Evolutionary conservation across 345 rosid species (phyloP), one percentile per base, ranked within the genome.

Genomic region (Rhizophora apiculata): DNA sequence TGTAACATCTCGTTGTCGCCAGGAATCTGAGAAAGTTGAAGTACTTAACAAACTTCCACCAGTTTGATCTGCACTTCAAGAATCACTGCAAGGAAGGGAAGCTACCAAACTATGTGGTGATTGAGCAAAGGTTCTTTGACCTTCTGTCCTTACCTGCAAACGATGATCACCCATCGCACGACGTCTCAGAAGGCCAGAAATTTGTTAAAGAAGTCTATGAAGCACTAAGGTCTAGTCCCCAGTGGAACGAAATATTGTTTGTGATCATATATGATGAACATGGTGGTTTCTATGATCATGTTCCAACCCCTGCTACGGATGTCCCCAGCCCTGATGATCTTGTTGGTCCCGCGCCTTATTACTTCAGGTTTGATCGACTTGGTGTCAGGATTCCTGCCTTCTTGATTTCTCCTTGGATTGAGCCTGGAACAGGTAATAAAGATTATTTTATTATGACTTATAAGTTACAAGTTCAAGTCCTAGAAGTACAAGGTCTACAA

Each of bases 281-380:
- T 32, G 96, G 98, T n/a, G 98, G 96, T 11, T 90, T 86, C 74
- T 93, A 86, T 20, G 98, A 93, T 69, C 98, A 93, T 65, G 98
- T 90, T 49, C 92, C 92, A 1, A 93, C 96, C 0, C 98, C 98
- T 0, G 79, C 76, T 18, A 72, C 59, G 2, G 96, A 96, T 3
- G 87, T 93, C 24, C 98, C 98, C 0, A 93, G 82, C 65, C 98
- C 96, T 0, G 98, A 93, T 34, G 96, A 78, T 52, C 69, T 93
- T 15, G 81, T 82, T 57, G 90, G 96, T 6, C 85, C 87, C 0
- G 79, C 68, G 13, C 93, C 98, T 0, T 87, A 81, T 58, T 76
- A 84, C 51, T 93, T 90, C 70, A 82, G 83, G 77, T 93, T 93
- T 43, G 89, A 93, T 60, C 90, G 97, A 31, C 93, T 90, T 3